These are phyloP conservation scores for Penicillium ucsense DNA, from an alignment of 495 filamentous ascomycete genomes.

Conservation along the genomic window DNA sequence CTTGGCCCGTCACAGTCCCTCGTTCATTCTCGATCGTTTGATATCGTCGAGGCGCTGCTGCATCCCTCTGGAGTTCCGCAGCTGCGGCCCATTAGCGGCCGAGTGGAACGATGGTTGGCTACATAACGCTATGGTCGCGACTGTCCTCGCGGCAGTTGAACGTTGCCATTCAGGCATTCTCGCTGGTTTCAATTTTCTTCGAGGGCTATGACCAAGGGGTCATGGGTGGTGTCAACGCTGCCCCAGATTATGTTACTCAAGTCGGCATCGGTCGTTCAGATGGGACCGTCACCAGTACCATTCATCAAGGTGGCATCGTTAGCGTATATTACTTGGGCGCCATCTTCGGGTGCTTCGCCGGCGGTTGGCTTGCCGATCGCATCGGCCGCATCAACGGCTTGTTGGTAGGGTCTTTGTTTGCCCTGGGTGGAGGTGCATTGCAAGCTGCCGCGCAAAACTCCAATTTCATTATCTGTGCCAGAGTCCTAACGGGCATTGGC, in stretches of 20 bases:
- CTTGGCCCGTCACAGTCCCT: too few species aligned
- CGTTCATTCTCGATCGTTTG: too few species aligned
- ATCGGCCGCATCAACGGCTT: slow-evolving; percentile 47
- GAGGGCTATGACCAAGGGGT: slow-evolving; percentile 47
- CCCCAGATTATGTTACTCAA: slow-evolving; percentile 27
- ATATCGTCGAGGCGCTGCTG: too few species aligned
- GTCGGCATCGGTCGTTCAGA: slow-evolving; percentile 28
- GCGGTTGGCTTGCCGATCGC: slow-evolving; percentile 43
- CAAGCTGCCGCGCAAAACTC: slow-evolving; percentile 42
- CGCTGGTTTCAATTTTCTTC: slow-evolving; percentile 43
- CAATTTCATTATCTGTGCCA: slow-evolving; percentile 44
- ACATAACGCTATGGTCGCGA: slow-evolving; percentile 33
- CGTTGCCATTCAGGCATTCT: slow-evolving; percentile 36
- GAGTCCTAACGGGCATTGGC: slow-evolving; percentile 47
- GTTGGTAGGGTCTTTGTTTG: slow-evolving; percentile 41
- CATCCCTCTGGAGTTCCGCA: background rate
- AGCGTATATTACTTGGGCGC: slow-evolving; percentile 47
- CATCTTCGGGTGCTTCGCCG: slow-evolving; percentile 44
- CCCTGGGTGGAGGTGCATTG: slow-evolving; percentile 43
- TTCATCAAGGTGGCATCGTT: slow-evolving; percentile 39
- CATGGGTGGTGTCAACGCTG: slow-evolving; percentile 41
- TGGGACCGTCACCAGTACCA: slow-evolving; percentile 28
- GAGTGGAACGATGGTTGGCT: slow-evolving; percentile 16
- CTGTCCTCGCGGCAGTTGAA: slow-evolving; percentile 33
- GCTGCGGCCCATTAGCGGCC: background rate